Evolutionary conservation across 2,329 filamentous ascomycete species (phyloP).

Genomic region (Sporothrix curviconia): DNA sequence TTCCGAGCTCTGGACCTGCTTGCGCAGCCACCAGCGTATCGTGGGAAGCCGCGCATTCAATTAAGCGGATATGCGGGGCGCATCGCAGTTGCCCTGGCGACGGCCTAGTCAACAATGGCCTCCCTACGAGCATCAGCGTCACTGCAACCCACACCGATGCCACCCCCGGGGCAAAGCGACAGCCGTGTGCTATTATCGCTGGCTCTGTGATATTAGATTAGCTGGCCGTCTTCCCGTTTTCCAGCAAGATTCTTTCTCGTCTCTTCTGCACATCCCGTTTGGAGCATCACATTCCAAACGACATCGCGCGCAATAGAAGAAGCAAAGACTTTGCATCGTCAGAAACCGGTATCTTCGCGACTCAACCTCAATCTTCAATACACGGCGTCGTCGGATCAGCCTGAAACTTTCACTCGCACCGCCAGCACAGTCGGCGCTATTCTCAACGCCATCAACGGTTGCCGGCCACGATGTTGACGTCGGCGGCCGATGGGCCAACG

Average conservation of each 20-base stretch:
- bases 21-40: background rate
- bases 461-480: conserved; percentile 16
- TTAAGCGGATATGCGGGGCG: background rate
- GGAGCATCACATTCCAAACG: conserved; percentile 10
- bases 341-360: background rate
- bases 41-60: background rate
- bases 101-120: conserved; percentile 9
- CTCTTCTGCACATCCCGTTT: conserved; percentile 2
- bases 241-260: background rate
- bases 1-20: too few species aligned
- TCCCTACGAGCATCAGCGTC: background rate
- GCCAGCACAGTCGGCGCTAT: background rate
- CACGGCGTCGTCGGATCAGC: background rate
- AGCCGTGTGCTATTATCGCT: background rate
- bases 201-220: background rate
- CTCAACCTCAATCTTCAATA: background rate
- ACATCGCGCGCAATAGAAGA: background rate
- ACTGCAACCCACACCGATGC: background rate
- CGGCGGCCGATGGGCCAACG: conserved; percentile 19
- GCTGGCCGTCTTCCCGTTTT: background rate
- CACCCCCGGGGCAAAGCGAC: background rate
- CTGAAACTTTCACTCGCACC: background rate
- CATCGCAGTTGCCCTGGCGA: conserved; percentile 9
- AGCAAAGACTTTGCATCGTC: background rate
- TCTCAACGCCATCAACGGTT: background rate